phyloP scores from a whole-genome alignment of 768 basidiomycete genomes.

The Tulasnella sp. region DNA sequence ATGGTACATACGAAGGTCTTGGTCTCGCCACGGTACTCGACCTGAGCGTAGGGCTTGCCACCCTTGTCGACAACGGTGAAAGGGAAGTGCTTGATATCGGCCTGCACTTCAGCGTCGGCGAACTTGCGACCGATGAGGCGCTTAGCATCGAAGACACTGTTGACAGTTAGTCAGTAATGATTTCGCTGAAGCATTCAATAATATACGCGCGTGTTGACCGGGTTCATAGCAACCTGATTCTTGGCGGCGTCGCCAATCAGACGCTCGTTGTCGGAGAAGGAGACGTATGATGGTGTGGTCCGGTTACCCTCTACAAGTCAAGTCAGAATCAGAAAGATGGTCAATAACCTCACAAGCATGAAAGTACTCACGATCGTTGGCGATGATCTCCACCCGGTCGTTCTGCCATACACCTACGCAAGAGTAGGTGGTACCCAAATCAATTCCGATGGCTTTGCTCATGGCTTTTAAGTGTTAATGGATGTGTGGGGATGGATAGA shows the following conservation, averaged over 20 bases:
- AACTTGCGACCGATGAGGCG: constrained; percentile 36
- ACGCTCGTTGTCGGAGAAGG: constrained; percentile 49
- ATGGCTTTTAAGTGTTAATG: not conserved
- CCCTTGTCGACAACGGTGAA: constrained; percentile 37
- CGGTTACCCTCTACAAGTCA: constrained; percentile 39
- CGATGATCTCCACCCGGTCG: constrained; percentile 40
- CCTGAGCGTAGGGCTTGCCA: constrained; percentile 43
- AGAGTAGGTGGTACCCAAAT: constrained; percentile 36
- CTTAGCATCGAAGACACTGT: constrained; percentile 37
- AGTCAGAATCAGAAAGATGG: not conserved
- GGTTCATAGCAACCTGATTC: constrained; percentile 42
- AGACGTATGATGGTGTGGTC: constrained; percentile 54
- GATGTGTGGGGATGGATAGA: not conserved
- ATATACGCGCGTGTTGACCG: constrained; percentile 28
- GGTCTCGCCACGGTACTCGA: constrained; percentile 44
- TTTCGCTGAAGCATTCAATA: no score
- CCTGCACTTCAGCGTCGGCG: constrained; percentile 36
- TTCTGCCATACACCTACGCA: constrained; percentile 41
- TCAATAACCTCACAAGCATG: not conserved
- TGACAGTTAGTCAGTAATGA: no score
- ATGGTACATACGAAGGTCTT: constrained; percentile 38
- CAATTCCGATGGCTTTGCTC: constrained; percentile 27
- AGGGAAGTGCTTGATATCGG: constrained; percentile 42
- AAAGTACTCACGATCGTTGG: constrained; percentile 18
- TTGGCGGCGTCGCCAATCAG: constrained; percentile 44